Conservation (phyloP, 106 monocot genomes). For the Phalaenopsis equestris region DNA sequence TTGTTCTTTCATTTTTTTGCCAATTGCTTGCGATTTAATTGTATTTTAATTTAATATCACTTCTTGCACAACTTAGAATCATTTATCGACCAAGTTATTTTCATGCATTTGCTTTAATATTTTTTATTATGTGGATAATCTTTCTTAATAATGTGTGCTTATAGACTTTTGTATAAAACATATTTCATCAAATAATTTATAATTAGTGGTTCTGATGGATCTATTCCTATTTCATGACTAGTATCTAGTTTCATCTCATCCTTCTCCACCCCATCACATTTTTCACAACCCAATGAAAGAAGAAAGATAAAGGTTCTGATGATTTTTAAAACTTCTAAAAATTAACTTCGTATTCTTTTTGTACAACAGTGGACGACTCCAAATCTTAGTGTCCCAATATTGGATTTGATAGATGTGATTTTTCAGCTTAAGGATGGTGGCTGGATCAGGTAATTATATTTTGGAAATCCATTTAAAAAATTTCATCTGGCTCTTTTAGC, state of each 20-base stretch:
- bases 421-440: conserved; percentile 97
- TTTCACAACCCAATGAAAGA: neutral
- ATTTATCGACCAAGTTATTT: neutral
- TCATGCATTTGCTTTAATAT: too few species aligned
- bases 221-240: neutral
- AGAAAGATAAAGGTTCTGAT: neutral
- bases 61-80: neutral
- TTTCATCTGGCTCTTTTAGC: neutral
- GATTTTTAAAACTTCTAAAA: neutral
- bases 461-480: neutral
- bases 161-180: neutral
- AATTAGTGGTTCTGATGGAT: neutral
- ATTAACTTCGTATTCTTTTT: conserved; percentile 2
- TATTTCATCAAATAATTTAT: neutral
- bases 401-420: conserved; percentile 82
- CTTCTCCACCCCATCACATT: neutral
- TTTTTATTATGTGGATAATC: too few species aligned
- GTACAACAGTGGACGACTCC: conserved; percentile 68
- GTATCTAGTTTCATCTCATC: conserved; percentile 3
- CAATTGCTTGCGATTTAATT: neutral
- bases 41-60: neutral
- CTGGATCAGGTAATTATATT: conserved; percentile 75
- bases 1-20: neutral
- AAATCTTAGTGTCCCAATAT: conserved; percentile 70
- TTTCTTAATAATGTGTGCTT: neutral